phyloP scores from a whole-genome alignment of 495 filamentous ascomycete species.

The Opeltia flavorubescens region DNA sequence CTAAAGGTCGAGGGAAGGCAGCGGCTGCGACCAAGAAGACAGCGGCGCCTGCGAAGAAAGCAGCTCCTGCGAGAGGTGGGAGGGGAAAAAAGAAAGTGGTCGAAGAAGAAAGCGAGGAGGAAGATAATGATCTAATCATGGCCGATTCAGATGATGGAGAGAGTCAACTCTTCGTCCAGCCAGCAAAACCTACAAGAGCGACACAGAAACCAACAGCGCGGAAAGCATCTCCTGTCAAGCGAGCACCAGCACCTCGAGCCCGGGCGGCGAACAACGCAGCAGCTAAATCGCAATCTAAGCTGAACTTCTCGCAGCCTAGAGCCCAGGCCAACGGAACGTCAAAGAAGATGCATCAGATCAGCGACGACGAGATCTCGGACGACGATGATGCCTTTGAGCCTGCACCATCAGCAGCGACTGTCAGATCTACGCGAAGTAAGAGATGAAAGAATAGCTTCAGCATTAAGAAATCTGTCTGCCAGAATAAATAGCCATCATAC shows the following conservation, averaged over 20 bases:
- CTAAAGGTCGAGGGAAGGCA: constrained; percentile 34
- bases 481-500: no score
- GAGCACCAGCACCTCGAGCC: constrained; percentile 15
- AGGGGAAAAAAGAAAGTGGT: constrained; percentile 38
- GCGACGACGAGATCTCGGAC: constrained; percentile 59
- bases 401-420: constrained; percentile 19
- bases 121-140: constrained; percentile 49
- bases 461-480: not conserved
- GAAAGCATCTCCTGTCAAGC: constrained; percentile 25
- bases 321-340: constrained; percentile 28
- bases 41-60: constrained; percentile 26
- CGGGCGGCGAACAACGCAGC: constrained; percentile 21
- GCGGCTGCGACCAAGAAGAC: constrained; percentile 25
- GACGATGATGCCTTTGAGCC: constrained; percentile 73
- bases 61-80: constrained; percentile 24
- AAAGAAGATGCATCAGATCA: constrained; percentile 28
- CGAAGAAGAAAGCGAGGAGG: constrained; percentile 46
- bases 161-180: constrained; percentile 39
- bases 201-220: constrained; percentile 22
- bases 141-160: constrained; percentile 50
- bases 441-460: constrained; percentile 1
- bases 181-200: constrained; percentile 29
- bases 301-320: constrained; percentile 26
- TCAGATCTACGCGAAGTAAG: constrained; percentile 8
- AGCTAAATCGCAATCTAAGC: constrained; percentile 37